Percentiles rank a stretch among this genome's conserved stretches.
Evolutionary conservation across 2,329 filamentous ascomycete genomes (phyloP).

Genomic region (Onygenales sp.): DNA sequence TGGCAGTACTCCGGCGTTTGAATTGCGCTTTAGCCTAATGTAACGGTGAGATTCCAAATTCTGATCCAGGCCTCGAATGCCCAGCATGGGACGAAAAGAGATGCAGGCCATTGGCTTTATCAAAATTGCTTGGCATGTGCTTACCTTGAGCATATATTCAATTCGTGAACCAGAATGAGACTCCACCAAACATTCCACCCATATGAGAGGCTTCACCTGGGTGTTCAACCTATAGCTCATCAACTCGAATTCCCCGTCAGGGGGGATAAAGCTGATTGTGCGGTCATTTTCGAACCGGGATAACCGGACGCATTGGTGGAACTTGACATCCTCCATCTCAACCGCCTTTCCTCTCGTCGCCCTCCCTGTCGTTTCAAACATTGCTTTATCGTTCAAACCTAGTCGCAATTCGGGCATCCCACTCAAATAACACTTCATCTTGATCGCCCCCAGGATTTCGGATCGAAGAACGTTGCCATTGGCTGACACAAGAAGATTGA

Average conservation of each 20-base stretch:
- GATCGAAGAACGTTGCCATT: conserved; percentile 92
- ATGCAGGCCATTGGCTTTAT: background rate
- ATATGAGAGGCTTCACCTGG: conserved; percentile 95
- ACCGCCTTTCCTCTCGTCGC: conserved; percentile 93
- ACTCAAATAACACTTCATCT: conserved; percentile 99
- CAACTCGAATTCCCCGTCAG: conserved; percentile 96
- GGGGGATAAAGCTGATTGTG: conserved; percentile 97
- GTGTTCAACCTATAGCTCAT: conserved; percentile 99
- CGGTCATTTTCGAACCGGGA: conserved; percentile 97
- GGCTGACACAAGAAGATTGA: conserved; percentile 89
- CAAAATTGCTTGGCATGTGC: conserved; percentile 2
- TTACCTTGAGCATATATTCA: conserved; percentile 93
- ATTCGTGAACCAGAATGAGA: conserved; percentile 91
- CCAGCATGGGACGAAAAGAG: background rate
- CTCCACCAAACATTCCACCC: conserved; percentile 97
- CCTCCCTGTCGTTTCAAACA: conserved; percentile 96
- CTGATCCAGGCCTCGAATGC: background rate
- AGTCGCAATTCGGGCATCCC: conserved; percentile 95
- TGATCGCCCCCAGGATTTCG: conserved; percentile 92
- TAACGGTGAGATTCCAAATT: background rate
- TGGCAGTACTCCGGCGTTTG: conserved; percentile 93
- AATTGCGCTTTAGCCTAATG: conserved; percentile 79
- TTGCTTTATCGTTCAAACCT: conserved; percentile 96
- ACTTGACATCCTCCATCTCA: conserved; percentile 99
- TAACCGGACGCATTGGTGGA: conserved; percentile 94